Evolutionary conservation across 257 asterid genomes (phyloP), one percentile per base, ranked within the genome.

Genomic region (Solanum rostratum): DNA sequence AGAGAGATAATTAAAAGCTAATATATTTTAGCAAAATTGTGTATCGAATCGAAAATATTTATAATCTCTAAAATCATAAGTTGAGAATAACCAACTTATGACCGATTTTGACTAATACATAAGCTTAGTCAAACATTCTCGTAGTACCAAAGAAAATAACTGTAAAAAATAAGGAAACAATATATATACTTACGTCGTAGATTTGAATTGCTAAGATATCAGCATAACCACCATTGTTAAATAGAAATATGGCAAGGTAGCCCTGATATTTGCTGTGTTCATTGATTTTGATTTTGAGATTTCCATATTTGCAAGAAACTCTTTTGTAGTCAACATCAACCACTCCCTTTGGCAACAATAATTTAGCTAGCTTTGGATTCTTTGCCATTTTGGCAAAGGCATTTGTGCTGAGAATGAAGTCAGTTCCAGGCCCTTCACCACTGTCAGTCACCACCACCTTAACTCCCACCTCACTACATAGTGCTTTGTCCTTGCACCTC

Each of bases 361-460:
- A 41, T 12, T 22, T 53, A 15, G 86, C 86, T 66, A 41, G 52
- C 24, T 76, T 49, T 6, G 82, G 43, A 45, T 55, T 65, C 30
- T 62, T 62, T 1, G 86, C 91, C 83, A 88, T 18, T 84, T 83
- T 53, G 24, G 84, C 83, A 7, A 80, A 86, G 24, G 86, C 91
- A 0, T 29, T 29, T 5, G 24, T 6, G 55, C 89, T 86, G 2
- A 88, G 79, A 4, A 88, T 71, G 53, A 88, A 88, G 13, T 88
- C 91, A 1, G 86, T 86, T 60, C 43, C 33, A 6, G 81, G 83
- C 0, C 89, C 91, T 55, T 52, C 86, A 4, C 85, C 88, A 16
- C 24, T 53, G 12, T 88, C 91, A 24, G 91, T 88, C 49, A 86
- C 88, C 82, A 78, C 78, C 55, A 88, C 86, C 57, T 81, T 82